A percentile compares a stretch with the other conserved stretches of the same genome.
phyloP scores from a whole-genome alignment of 495 filamentous ascomycete genomes.

The Penicillium samsonianum region DNA sequence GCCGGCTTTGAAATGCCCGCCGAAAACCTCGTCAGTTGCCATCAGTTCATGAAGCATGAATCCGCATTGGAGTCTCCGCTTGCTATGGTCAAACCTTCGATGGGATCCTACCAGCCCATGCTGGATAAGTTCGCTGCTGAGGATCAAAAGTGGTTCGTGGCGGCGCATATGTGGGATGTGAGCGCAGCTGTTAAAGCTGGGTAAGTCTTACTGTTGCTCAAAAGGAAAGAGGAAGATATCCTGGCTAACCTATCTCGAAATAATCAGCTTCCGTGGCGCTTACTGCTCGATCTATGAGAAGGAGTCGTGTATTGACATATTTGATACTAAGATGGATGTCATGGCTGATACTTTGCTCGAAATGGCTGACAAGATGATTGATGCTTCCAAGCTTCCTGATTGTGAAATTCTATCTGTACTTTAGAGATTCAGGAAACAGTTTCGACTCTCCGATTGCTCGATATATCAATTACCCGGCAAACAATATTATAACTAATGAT shows the following conservation, averaged over 20 bases:
- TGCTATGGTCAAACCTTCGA: slow-evolving; percentile 36
- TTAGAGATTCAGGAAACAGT: not conserved
- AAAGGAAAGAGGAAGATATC: not conserved
- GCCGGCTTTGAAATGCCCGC: slow-evolving; percentile 38
- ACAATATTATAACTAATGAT: too few species aligned
- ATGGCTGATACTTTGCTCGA: slow-evolving; percentile 29
- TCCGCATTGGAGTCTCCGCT: slow-evolving; percentile 16
- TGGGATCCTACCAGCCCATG: slow-evolving; percentile 33
- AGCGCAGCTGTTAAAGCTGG: slow-evolving; percentile 33
- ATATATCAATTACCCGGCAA: not conserved
- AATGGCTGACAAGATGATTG: slow-evolving; percentile 35
- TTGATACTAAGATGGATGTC: slow-evolving; percentile 18
- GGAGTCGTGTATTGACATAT: slow-evolving; percentile 34
- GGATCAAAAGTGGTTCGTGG: slow-evolving; percentile 35
- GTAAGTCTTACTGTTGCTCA: slow-evolving; percentile 4
- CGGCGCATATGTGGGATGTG: slow-evolving; percentile 47
- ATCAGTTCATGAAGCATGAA: not conserved
- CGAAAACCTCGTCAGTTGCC: slow-evolving; percentile 43
- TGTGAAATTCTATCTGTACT: not conserved
- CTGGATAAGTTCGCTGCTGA: slow-evolving; percentile 18
- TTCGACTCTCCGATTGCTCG: not conserved
- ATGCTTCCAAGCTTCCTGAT: not conserved
- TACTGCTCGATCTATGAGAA: slow-evolving; percentile 37
- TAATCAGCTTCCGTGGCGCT: slow-evolving; percentile 22
- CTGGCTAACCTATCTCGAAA: not conserved